These are phyloP conservation scores for Chernovozyma sophiae-reginae DNA, from an alignment of 1,139 yeast species.

Conservation along the genomic window DNA sequence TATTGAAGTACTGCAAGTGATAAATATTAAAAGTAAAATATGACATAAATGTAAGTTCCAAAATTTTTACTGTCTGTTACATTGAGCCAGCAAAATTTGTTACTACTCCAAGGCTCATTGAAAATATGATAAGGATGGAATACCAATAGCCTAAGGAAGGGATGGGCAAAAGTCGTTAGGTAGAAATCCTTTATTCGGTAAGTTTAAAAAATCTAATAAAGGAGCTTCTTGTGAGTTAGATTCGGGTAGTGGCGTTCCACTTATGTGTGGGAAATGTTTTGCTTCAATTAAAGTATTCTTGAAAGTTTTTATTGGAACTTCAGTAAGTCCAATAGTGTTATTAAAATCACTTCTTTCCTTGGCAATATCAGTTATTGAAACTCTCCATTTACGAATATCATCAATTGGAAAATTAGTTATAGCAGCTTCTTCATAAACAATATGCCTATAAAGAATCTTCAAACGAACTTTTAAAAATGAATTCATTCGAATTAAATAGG, in stretches of 20 bases:
- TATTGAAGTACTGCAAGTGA: too few relatives aligned
- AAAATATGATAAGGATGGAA: too few relatives aligned
- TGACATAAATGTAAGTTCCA: too few relatives aligned
- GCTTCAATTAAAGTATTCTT: slow-evolving; percentile 21
- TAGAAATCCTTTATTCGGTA: too few relatives aligned
- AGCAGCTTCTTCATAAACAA: slow-evolving; percentile 25
- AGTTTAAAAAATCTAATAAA: too few relatives aligned
- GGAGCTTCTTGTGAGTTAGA: too few relatives aligned
- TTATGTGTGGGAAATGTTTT: slow-evolving; percentile 25
- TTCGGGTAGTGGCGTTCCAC: background rate
- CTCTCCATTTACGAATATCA: slow-evolving; percentile 29
- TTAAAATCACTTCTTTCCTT: slow-evolving; percentile 24
- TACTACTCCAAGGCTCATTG: too few relatives aligned
- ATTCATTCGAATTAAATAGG: slow-evolving; percentile 31
- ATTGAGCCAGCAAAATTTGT: too few relatives aligned
- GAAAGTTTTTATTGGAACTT: slow-evolving; percentile 26
- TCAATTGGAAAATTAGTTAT: slow-evolving; percentile 25
- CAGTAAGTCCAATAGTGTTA: slow-evolving; percentile 22
- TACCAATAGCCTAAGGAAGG: too few relatives aligned
- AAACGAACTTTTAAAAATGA: slow-evolving; percentile 27
- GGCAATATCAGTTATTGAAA: slow-evolving; percentile 23
- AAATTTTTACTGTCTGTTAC: too few relatives aligned
- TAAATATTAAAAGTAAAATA: too few relatives aligned
- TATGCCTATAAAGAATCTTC: slow-evolving; percentile 22
- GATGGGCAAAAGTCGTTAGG: too few relatives aligned